phyloP scores from a whole-genome alignment of 2,329 filamentous ascomycete species.

The Clathrospora elynae region DNA sequence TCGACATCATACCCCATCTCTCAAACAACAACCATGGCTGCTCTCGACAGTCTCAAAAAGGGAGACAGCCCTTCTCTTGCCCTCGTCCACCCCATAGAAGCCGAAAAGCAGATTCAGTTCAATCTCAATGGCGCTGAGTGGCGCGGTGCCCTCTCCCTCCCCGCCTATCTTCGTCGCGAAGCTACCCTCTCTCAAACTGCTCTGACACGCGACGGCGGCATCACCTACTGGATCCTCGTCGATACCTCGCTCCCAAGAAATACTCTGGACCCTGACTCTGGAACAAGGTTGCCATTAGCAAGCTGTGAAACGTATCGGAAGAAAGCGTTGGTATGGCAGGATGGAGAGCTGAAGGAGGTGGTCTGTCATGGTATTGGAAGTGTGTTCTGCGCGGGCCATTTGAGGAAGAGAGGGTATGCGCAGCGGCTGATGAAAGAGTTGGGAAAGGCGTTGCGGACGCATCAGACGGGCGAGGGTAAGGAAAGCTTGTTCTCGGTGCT shows the following conservation, averaged over 20 bases:
- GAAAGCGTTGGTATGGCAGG: constrained; percentile 52
- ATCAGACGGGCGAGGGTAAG: constrained; percentile 53
- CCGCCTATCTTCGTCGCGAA: constrained; percentile 65
- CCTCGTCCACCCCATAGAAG: constrained; percentile 60
- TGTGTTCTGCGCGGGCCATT: constrained; percentile 73
- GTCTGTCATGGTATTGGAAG: constrained; percentile 76
- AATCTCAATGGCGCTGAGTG: constrained; percentile 62
- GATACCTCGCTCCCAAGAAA: constrained; percentile 48
- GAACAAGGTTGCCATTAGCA: constrained; percentile 55
- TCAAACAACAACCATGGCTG: constrained; percentile 29
- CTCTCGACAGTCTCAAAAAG: constrained; percentile 50
- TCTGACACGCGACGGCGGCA: constrained; percentile 59
- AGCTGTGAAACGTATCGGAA: constrained; percentile 64
- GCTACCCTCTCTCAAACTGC: constrained; percentile 56
- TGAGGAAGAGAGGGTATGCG: constrained; percentile 76
- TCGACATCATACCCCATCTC: background rate
- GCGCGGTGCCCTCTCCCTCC: constrained; percentile 60
- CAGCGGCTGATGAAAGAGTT: constrained; percentile 77
- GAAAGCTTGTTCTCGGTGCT: constrained; percentile 72
- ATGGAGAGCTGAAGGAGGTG: constrained; percentile 60
- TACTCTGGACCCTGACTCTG: constrained; percentile 45
- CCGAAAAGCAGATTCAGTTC: constrained; percentile 59
- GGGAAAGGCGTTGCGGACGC: constrained; percentile 58
- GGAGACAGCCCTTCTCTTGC: constrained; percentile 58
- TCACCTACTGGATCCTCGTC: constrained; percentile 66